Base-by-base conservation (phyloP, 176 grass and related monocot genomes). In the Echinochloa phyllopogon region DNA sequence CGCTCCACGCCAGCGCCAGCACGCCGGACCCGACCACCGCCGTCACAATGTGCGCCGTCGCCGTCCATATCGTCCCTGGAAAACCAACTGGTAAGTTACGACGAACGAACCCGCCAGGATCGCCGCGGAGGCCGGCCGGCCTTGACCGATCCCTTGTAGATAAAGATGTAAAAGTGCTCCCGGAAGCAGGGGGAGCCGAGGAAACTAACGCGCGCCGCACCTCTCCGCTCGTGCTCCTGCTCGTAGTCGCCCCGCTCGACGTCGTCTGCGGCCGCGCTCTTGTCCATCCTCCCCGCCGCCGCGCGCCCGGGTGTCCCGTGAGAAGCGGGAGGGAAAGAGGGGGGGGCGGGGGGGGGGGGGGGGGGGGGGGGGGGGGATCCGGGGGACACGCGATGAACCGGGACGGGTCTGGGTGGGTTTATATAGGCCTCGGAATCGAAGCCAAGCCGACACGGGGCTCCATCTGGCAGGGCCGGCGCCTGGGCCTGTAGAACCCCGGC, bases 21-120 rank as follows among this genome's bases (percentile, higher is more conserved):
- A 98, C 95, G 87, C 95, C 95, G 85, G 95, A 98, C n/a, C 95
- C 95, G 83, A 98, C 91, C 82, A 98, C 92, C 12, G 92, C 95
- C 48, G 95, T 93, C 36, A 98, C 92, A 85, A 98, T 94, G 92
- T 98, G 95, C 55, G 95, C 82, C 50, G 84, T 87, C 69, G 89
- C 95, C 27, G 95, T 98, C 92, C 90, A 98, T 85, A 95, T 67
- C 18, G 87, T 95, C 52, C 93, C 91, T 98, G 71, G 10, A 56
- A 33, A 33, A 37, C 45, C 2, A 49, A 51, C 18, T 21, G 23
- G 23, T n/a, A 33, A 33, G 29, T 33, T 33, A 25, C 57, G 9
- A 57, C 55, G 29, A 33, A 33, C 29, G 29, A 24, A 47, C 14
- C 44, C 69, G 69, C 69, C 23, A 7, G 23, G 18, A 48, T 3